These are phyloP conservation scores for Euphorbia lathyris DNA, from an alignment of 345 rosid genomes.

Conservation along the genomic window DNA sequence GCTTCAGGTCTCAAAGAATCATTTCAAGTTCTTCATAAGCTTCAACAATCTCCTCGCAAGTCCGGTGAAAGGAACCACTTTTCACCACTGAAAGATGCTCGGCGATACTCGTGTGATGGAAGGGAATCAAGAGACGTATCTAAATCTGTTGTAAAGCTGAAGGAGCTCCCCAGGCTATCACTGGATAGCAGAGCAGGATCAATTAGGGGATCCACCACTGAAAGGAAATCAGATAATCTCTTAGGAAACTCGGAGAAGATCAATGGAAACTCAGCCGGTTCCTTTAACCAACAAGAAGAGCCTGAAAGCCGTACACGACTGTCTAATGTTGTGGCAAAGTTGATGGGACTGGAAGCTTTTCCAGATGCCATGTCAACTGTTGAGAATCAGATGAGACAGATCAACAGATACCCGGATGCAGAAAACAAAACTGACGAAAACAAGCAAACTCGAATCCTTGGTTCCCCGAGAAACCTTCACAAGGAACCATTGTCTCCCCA, in stretches of 20 bases:
- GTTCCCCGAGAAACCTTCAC: constrained; percentile 46
- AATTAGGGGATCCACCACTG: constrained; percentile 36
- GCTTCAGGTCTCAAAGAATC: constrained; percentile 43
- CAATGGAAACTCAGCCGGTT: constrained; percentile 14
- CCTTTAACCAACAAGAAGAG: constrained; percentile 40
- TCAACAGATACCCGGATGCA: constrained; percentile 20
- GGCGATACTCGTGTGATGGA: constrained; percentile 86
- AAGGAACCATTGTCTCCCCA: constrained; percentile 44
- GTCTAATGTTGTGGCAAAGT: constrained; percentile 70
- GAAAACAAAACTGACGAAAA: constrained; percentile 27
- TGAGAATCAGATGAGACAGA: constrained; percentile 20
- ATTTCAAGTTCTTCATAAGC: constrained; percentile 35
- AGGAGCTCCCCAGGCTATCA: constrained; percentile 83
- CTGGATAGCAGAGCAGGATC: constrained; percentile 72
- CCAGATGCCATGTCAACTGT: constrained; percentile 36
- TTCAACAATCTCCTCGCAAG: constrained; percentile 28
- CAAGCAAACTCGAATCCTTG: constrained; percentile 36
- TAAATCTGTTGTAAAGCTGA: constrained; percentile 57
- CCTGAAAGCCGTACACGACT: constrained; percentile 52
- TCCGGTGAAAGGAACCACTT: constrained; percentile 37
- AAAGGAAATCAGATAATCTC: constrained; percentile 37
- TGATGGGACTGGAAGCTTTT: constrained; percentile 82
- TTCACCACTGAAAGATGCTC: constrained; percentile 52
- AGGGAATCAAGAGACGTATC: constrained; percentile 48
- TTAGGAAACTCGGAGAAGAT: constrained; percentile 23